phyloP scores from a whole-genome alignment of 495 filamentous ascomycete species.

The Xylona heveae region DNA sequence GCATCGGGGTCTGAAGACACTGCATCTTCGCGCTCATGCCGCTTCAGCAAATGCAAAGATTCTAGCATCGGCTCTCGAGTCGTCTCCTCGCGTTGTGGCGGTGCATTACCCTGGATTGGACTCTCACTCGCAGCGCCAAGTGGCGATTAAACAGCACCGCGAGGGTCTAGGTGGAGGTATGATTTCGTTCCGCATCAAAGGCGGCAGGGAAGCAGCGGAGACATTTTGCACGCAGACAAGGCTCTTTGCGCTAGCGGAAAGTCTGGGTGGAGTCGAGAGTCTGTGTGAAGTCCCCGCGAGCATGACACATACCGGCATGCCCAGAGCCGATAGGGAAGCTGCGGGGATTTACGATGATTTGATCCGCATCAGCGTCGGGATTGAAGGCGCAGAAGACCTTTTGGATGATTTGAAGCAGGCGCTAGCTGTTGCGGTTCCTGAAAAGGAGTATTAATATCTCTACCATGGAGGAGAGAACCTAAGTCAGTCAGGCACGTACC shows the following conservation, averaged over 20 bases:
- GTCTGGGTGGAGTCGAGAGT: conserved; percentile 78
- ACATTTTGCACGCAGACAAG: conserved; percentile 75
- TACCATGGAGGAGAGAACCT: too few relatives aligned
- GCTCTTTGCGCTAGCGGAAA: conserved; percentile 88
- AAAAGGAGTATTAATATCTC: too few relatives aligned
- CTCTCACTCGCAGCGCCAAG: conserved; percentile 65
- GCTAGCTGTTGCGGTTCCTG: too few relatives aligned
- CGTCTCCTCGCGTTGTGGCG: conserved; percentile 54
- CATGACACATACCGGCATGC: conserved; percentile 97
- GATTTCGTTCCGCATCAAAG: conserved; percentile 87
- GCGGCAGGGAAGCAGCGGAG: conserved; percentile 71
- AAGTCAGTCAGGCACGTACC: too few relatives aligned
- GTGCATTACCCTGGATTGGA: conserved; percentile 91
- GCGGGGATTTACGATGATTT: conserved; percentile 94
- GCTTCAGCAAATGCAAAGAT: conserved; percentile 61
- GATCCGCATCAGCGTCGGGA: conserved; percentile 79
- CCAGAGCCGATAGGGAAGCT: conserved; percentile 65
- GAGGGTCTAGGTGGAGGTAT: conserved; percentile 92
- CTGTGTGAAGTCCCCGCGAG: conserved; percentile 75
- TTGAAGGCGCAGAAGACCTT: conserved; percentile 81
- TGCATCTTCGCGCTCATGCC: conserved; percentile 78
- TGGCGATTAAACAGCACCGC: conserved; percentile 79
- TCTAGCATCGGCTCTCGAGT: conserved; percentile 55
- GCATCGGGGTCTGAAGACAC: conserved; percentile 88
- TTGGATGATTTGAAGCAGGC: conserved; percentile 68